Base-by-base conservation (phyloP, 257 asterid species). In the Eucommia ulmoides region DNA sequence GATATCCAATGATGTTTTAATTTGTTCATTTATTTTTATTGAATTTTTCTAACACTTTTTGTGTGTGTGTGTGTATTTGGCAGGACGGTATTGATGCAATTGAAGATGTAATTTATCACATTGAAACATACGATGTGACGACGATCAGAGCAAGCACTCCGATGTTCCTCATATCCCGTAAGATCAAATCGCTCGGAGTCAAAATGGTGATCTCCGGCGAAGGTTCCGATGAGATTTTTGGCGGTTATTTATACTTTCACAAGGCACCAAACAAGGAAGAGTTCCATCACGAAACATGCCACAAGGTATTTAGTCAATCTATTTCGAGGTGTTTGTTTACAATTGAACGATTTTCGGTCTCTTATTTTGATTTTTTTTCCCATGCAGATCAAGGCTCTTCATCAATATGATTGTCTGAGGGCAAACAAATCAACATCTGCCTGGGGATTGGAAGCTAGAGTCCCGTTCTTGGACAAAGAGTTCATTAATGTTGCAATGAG, bases 101-200 rank as follows among this genome's bases (percentile, higher is more conserved):
- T 64, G 99, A 91, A 72, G 99, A 91, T 70, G 99, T 91, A 24
- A 91, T 91, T 20, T 81, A 83, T 60, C 99, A 91, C 49, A 65
- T 81, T 1, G 99, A 91, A 71, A 86, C 99, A 0, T 86, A 91
- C 24, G 97, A 91, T 67, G 97, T 86, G 50, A 87, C 97, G 14
- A 91, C 99, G 23, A 83, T 91, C 61, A 67, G 99, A 69, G 95
- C 96, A 50, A 91, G 99, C 79, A 83, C 94, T 17, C 99, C 99
- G 2, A 91, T 91, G 97, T 91, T 86, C 64, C 91, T 91, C 18
- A 91, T 91, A 91, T 86, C 99, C 0, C 87, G 99, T 19, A 91
- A 91, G 75, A 91, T 91, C 49, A 91, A 91, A 69, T 83, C 99
- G 0, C 76, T 86, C 0, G 97, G 99, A 16, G 99, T 91, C 20